Conservation (phyloP, 2,329 filamentous ascomycete species). For the Penicillium occitanis region DNA sequence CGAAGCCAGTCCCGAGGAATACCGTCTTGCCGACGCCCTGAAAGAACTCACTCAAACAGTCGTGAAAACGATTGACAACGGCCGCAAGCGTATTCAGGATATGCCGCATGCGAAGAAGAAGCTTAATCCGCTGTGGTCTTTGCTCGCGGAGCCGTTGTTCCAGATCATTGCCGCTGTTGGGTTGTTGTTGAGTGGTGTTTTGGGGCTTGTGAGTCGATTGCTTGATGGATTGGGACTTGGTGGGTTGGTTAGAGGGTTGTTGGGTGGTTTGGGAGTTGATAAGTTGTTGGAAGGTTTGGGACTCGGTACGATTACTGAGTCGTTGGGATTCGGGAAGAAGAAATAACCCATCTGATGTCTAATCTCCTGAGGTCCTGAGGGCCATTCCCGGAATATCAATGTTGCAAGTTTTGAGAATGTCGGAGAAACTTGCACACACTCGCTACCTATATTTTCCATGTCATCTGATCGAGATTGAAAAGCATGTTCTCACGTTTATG, state of each 20-base stretch:
- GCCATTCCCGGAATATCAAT: slow-evolving; percentile 13
- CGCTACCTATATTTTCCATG: background rate
- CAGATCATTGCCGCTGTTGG: slow-evolving; percentile 92
- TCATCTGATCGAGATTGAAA: background rate
- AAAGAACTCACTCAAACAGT: slow-evolving; percentile 82
- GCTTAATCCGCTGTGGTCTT: slow-evolving; percentile 83
- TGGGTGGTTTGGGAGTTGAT: slow-evolving; percentile 54
- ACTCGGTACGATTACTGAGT: slow-evolving; percentile 50
- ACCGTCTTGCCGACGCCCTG: slow-evolving; percentile 76
- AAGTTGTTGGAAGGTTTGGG: slow-evolving; percentile 52
- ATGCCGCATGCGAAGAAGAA: slow-evolving; percentile 96
- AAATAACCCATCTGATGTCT: slow-evolving; percentile 38
- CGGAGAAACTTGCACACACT: background rate
- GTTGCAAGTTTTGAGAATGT: background rate
- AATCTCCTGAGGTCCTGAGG: background rate
- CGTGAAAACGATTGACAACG: slow-evolving; percentile 78
- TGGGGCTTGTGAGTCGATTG: slow-evolving; percentile 78
- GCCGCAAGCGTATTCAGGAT: slow-evolving; percentile 82
- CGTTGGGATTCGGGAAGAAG: slow-evolving; percentile 49
- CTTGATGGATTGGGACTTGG: slow-evolving; percentile 80
- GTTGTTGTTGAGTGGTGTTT: slow-evolving; percentile 74
- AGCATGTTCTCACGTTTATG: background rate
- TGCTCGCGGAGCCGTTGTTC: slow-evolving; percentile 73
- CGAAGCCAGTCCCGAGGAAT: slow-evolving; percentile 80
- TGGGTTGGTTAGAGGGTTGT: slow-evolving; percentile 72